Percentiles rank a stretch among this genome's conserved stretches.
These are phyloP conservation scores for Mortierella sp. DNA, from an alignment of 371 early-diverging fungal genomes.

Conservation along the genomic window DNA sequence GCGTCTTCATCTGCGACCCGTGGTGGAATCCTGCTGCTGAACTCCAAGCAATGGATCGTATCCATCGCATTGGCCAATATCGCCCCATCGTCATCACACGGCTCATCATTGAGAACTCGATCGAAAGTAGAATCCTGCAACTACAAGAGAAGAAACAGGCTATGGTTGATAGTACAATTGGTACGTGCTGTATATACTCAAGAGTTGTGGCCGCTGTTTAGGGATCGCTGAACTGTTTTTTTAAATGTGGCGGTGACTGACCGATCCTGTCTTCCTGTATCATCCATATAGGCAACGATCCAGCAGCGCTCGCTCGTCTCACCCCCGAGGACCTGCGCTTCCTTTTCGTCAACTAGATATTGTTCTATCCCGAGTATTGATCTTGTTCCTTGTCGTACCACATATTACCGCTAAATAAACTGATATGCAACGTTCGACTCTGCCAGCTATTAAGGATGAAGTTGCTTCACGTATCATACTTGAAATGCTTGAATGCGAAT, in stretches of 20 bases:
- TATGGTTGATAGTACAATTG: slow-evolving; percentile 91
- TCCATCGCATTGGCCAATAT: slow-evolving; percentile 91
- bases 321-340: slow-evolving; percentile 89
- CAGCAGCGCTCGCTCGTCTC: slow-evolving; percentile 72
- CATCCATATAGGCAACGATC: slow-evolving; percentile 58
- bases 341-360: slow-evolving; percentile 76
- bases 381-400: too few relatives aligned
- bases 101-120: slow-evolving; percentile 94
- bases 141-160: slow-evolving; percentile 96
- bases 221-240: not conserved
- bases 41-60: slow-evolving; percentile 90
- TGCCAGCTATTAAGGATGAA: too few relatives aligned
- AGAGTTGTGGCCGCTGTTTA: not conserved
- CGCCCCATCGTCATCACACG: slow-evolving; percentile 91
- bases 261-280: slow-evolving; percentile 8
- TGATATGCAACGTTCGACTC: too few relatives aligned
- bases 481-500: too few relatives aligned
- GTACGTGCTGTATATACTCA: slow-evolving; percentile 56
- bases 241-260: not conserved
- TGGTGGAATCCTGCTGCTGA: slow-evolving; percentile 94
- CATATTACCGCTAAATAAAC: too few relatives aligned
- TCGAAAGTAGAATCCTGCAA: slow-evolving; percentile 93
- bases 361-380: too few relatives aligned
- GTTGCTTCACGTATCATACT: too few relatives aligned
- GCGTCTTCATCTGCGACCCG: slow-evolving; percentile 89